Evolutionary conservation across 768 basidiomycete genomes (phyloP).

Genomic region (Suillus variegatus): DNA sequence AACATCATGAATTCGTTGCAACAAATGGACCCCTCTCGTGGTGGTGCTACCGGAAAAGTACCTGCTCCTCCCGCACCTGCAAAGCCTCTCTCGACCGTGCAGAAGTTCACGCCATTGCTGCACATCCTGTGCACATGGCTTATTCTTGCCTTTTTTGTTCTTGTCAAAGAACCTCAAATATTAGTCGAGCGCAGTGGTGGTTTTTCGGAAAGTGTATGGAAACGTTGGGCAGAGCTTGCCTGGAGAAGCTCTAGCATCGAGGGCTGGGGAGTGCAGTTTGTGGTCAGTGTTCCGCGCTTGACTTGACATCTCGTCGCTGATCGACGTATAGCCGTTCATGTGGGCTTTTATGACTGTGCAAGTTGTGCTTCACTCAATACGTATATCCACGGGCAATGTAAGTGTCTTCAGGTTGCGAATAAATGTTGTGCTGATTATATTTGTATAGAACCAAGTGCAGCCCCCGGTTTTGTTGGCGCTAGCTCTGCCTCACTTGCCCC

Average conservation of each 20-base stretch:
- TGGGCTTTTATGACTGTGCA: constrained; percentile 80
- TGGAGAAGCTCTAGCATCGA: constrained; percentile 37
- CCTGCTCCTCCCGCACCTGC: constrained; percentile 22
- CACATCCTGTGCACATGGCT: constrained; percentile 67
- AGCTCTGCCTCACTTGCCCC: constrained; percentile 65
- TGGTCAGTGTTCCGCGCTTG: constrained; percentile 47
- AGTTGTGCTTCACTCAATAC: constrained; percentile 68
- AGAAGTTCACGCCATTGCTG: constrained; percentile 64
- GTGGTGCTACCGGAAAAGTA: constrained; percentile 27
- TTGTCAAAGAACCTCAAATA: constrained; percentile 61
- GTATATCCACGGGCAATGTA: constrained; percentile 71
- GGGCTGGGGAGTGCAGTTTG: constrained; percentile 51
- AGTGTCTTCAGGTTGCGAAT: constrained; percentile 26
- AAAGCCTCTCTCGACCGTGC: constrained; percentile 46
- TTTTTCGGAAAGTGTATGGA: constrained; percentile 45
- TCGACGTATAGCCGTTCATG: constrained; percentile 65
- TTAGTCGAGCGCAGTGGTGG: constrained; percentile 42
- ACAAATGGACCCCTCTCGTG: constrained; percentile 26
- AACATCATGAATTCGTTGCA: constrained; percentile 39
- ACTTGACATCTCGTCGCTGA: constrained; percentile 10
- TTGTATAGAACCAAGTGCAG: constrained; percentile 53
- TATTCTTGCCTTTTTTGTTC: constrained; percentile 66
- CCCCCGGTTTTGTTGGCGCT: constrained; percentile 61
- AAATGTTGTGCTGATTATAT: constrained; percentile 11
- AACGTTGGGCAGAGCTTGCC: constrained; percentile 63